Conservation (phyloP, 2,329 filamentous ascomycete species). For the Fusarium caatingaense region DNA sequence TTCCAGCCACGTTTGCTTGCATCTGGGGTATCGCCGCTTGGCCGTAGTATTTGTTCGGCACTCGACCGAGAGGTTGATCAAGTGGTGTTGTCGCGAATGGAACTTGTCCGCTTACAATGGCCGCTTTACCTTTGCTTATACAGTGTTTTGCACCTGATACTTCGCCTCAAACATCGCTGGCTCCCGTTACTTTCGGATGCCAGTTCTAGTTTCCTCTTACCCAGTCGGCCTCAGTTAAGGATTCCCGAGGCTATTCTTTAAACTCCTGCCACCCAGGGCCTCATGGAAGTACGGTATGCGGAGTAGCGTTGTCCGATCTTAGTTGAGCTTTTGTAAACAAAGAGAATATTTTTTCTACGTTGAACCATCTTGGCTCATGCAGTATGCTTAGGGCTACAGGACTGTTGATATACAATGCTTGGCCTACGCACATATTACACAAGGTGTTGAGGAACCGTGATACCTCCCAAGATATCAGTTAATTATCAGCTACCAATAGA, state of each 20-base stretch:
- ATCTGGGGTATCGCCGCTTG: conserved; percentile 19
- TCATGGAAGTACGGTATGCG: neutral
- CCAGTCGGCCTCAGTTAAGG: conserved; percentile 28
- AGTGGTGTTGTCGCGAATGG: conserved; percentile 18
- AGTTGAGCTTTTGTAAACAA: neutral
- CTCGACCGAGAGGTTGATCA: conserved; percentile 41
- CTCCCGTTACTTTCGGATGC: conserved; percentile 2
- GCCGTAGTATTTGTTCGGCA: conserved; percentile 42
- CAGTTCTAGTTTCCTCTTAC: conserved; percentile 30
- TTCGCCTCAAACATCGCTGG: neutral
- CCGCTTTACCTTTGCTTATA: neutral
- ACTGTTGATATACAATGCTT: neutral
- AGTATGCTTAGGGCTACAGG: neutral
- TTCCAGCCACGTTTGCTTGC: conserved; percentile 18
- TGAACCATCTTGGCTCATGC: neutral
- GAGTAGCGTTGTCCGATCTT: neutral
- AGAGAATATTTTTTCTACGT: neutral
- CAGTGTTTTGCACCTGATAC: conserved; percentile 7
- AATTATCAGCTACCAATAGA: conserved; percentile 1
- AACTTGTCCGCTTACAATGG: conserved; percentile 25
- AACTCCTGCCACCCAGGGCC: neutral
- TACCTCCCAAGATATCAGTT: neutral
- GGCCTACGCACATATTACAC: neutral
- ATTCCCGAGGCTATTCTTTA: conserved; percentile 41
- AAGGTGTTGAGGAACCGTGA: neutral